Conservation (phyloP, 2,329 filamentous ascomycete species). For the Pseudonectria buxi region DNA sequence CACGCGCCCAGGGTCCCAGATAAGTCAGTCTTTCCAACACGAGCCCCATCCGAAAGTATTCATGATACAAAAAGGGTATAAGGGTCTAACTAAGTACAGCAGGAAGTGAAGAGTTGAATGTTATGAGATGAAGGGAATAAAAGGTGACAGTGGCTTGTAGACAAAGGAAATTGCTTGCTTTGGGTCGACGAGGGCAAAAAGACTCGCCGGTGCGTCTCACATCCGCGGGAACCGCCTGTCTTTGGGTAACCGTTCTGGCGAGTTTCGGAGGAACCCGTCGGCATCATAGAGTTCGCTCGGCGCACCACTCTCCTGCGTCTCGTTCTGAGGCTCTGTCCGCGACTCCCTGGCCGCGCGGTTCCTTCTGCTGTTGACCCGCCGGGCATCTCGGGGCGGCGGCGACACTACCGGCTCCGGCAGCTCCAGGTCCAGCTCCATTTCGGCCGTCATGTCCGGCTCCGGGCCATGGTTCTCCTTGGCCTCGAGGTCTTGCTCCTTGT, state of each 20-base stretch:
- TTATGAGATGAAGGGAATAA: conserved; percentile 3
- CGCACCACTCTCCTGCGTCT: conserved; percentile 22
- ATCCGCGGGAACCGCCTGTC: conserved; percentile 20
- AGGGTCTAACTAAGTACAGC: conserved; percentile 4
- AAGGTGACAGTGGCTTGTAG: not conserved
- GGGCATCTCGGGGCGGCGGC: conserved; percentile 9
- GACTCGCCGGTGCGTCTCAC: conserved; percentile 10
- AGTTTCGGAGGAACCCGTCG: conserved; percentile 38
- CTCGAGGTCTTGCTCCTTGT: conserved; percentile 13
- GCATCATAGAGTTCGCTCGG: conserved; percentile 40
- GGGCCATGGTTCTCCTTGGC: conserved; percentile 25
- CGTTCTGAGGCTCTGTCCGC: conserved; percentile 15
- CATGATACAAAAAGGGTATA: conserved; percentile 2
- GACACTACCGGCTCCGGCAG: too few species aligned
- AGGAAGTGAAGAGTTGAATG: not conserved
- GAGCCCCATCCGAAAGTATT: conserved; percentile 1
- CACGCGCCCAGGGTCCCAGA: conserved; percentile 10
- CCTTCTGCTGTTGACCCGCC: conserved; percentile 6
- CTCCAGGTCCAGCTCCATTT: conserved; percentile 1
- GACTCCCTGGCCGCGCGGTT: conserved; percentile 23
- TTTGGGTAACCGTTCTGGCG: conserved; percentile 30
- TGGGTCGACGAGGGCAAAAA: conserved; percentile 3
- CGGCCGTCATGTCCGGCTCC: conserved; percentile 9
- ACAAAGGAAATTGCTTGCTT: conserved; percentile 8
- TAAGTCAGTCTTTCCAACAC: conserved; percentile 1